These are phyloP conservation scores for Encephalitozoon intestinalis DNA, from an alignment of 371 early-diverging fungal species.

Conservation along the genomic window DNA sequence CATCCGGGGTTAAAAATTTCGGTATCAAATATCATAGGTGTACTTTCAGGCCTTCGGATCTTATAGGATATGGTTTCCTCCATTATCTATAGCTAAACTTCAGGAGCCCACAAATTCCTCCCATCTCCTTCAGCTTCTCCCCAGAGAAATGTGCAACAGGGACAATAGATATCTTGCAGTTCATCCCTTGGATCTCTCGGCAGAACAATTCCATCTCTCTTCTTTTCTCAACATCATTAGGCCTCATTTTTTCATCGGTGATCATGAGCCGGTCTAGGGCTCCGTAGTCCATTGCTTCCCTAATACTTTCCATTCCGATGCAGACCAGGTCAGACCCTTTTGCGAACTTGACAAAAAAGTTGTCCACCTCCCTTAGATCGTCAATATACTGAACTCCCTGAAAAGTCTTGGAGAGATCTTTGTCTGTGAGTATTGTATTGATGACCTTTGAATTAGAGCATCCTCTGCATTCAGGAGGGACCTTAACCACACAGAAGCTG, in stretches of 20 bases:
- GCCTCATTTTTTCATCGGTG: conserved; percentile 46
- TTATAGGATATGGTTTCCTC: no score
- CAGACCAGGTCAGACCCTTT: conserved; percentile 1
- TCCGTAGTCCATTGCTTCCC: conserved; percentile 56
- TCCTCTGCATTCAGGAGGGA: conserved; percentile 42
- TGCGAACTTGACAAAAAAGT: conserved; percentile 42
- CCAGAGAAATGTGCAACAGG: conserved; percentile 53
- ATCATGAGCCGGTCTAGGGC: conserved; percentile 54
- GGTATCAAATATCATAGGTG: not conserved
- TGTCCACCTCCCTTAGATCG: conserved; percentile 47
- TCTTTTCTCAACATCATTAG: conserved; percentile 45
- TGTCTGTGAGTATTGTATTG: conserved; percentile 35
- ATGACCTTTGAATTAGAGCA: conserved; percentile 43
- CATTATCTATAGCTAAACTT: conserved; percentile 46
- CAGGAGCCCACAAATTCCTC: conserved; percentile 51
- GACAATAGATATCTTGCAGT: conserved; percentile 53
- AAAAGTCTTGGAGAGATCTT: conserved; percentile 29
- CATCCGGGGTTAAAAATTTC: conserved; percentile 24
- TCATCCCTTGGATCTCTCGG: conserved; percentile 20
- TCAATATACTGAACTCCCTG: conserved; percentile 43
- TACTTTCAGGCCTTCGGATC: no score
- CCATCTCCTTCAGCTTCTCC: conserved; percentile 51
- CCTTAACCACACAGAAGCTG: conserved; percentile 35
- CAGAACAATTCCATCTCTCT: conserved; percentile 41
- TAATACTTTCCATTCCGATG: conserved; percentile 50